Evolutionary conservation across 192 early-diverging fungal genomes (phyloP), one percentile per base, ranked within the genome.

Genomic region (Coemansia sp.): DNA sequence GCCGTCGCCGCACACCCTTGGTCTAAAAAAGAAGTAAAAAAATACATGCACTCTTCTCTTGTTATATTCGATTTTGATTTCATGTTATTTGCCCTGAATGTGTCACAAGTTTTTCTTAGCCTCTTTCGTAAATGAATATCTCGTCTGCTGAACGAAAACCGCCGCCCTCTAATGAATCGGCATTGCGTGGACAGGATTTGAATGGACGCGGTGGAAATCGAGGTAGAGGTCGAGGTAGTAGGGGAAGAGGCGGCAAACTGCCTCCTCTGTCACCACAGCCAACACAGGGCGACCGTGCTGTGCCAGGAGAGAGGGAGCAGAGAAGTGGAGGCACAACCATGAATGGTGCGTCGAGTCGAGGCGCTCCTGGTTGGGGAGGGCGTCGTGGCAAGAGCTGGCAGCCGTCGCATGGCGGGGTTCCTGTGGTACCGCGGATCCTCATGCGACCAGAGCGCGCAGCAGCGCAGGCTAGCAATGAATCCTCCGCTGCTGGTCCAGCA

Each of bases 1-100:
- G 76, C 34, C 76, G 76, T 41, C 76, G 76, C 35, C 76, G 76
- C 15, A 38, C 37, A 3, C 65, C 65, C 3, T 48, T 73, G 17
- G 76, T 73, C 5, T 73, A 58, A 36, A 19, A 15, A 26, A 18
- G 26, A 24, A 48, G 26, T 15, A 33, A 15, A 33, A 39, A 43
- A 56, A 56, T 36, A 17, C 26, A 3, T 42, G 48, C 36, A n/a
- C n/a, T 38, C 5, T 17, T 61, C 19, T 37, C 19, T 40, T 36
- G 34, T 19, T 53, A 37, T 37, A 8, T 48, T 11, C 14, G 38
- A 19, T 21, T 36, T 56, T 29, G 29, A 10, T 17, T 33, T 15
- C 2, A 48, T 38, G 9, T 48, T 19, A 29, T 19, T n/a, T n/a
- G n/a, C n/a, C n/a, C n/a, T n/a, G n/a, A n/a, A n/a, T n/a, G n/a